Percentiles rank a stretch among this genome's conserved stretches.
phyloP scores from a whole-genome alignment of 2,329 filamentous ascomycete species.

The Ceratocystis cacaofunesta region DNA sequence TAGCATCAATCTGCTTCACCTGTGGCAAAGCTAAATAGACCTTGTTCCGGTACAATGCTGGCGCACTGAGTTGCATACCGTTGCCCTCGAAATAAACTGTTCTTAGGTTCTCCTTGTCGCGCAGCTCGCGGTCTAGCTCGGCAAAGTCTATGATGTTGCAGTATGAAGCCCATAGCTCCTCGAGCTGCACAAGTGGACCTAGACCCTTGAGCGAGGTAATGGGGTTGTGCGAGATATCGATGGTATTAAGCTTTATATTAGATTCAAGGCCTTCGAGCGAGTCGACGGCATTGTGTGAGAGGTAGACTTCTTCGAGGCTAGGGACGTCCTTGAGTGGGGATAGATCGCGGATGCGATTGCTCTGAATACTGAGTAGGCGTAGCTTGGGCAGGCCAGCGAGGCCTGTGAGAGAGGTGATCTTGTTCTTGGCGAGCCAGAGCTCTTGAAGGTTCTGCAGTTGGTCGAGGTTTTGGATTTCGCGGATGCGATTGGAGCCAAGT shows the following conservation, averaged over 20 bases:
- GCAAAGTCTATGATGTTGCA: slow-evolving; percentile 67
- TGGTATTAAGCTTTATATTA: slow-evolving; percentile 52
- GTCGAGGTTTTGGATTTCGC: slow-evolving; percentile 75
- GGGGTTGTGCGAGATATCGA: slow-evolving; percentile 85
- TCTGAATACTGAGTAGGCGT: slow-evolving; percentile 83
- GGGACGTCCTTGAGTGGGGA: slow-evolving; percentile 58
- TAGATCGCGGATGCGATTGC: slow-evolving; percentile 74
- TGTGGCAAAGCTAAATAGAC: slow-evolving; percentile 75
- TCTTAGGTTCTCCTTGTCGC: slow-evolving; percentile 61
- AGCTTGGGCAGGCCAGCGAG: slow-evolving; percentile 63
- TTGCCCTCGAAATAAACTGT: slow-evolving; percentile 97
- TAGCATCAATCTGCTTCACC: slow-evolving; percentile 88
- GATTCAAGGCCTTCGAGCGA: slow-evolving; percentile 56
- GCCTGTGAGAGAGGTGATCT: slow-evolving; percentile 70
- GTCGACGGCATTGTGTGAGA: slow-evolving; percentile 84
- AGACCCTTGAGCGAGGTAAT: slow-evolving; percentile 62
- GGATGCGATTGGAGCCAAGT: slow-evolving; percentile 80
- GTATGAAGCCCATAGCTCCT: slow-evolving; percentile 90
- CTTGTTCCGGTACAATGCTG: slow-evolving; percentile 90
- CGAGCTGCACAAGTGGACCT: slow-evolving; percentile 51
- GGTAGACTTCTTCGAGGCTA: slow-evolving; percentile 81
- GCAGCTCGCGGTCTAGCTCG: slow-evolving; percentile 65
- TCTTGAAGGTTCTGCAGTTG: slow-evolving; percentile 64
- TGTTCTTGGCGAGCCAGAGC: slow-evolving; percentile 93
- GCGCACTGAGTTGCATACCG: slow-evolving; percentile 62